These are phyloP conservation scores for Backusella morwellensis DNA, from an alignment of 192 early-diverging fungal genomes.

Conservation along the genomic window DNA sequence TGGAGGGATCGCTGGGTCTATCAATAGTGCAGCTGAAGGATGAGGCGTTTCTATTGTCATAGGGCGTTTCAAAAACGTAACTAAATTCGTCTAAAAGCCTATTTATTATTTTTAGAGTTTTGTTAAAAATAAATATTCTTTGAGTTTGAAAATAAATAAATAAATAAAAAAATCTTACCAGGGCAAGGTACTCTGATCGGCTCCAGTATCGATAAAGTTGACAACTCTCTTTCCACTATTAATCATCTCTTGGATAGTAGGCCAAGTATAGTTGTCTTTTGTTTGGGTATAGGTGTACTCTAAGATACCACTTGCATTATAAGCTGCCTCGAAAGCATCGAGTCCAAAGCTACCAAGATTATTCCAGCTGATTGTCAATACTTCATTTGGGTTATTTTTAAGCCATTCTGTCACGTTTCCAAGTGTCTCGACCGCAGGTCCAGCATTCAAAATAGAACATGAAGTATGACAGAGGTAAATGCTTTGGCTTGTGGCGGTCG, in stretches of 20 bases:
- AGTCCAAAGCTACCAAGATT: conserved; percentile 55
- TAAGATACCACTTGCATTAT: conserved; percentile 43
- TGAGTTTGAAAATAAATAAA: neutral
- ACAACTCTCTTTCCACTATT: conserved; percentile 61
- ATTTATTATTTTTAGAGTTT: conserved; percentile 9
- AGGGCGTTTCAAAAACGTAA: conserved; percentile 77
- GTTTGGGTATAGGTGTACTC: conserved; percentile 53
- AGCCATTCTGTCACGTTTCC: conserved; percentile 55
- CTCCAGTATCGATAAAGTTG: conserved; percentile 54
- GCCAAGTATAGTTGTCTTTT: conserved; percentile 54
- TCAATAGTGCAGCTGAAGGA: conserved; percentile 58
- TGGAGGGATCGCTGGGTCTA: conserved; percentile 41
- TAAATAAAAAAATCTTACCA: conserved; percentile 50
- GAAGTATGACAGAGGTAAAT: conserved; percentile 67
- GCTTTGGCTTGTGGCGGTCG: conserved; percentile 13
- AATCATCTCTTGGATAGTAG: conserved; percentile 67
- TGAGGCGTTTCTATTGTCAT: conserved; percentile 42
- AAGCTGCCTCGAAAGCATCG: conserved; percentile 48
- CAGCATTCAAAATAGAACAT: conserved; percentile 61
- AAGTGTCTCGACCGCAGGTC: conserved; percentile 55
- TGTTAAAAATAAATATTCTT: conserved; percentile 11
- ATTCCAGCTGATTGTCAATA: conserved; percentile 75
- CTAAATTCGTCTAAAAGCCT: conserved; percentile 62
- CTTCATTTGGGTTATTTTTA: conserved; percentile 65
- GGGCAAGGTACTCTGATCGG: conserved; percentile 50